phyloP scores from a whole-genome alignment of 2,329 filamentous ascomycete species.

The Aspergillus amoenus region DNA sequence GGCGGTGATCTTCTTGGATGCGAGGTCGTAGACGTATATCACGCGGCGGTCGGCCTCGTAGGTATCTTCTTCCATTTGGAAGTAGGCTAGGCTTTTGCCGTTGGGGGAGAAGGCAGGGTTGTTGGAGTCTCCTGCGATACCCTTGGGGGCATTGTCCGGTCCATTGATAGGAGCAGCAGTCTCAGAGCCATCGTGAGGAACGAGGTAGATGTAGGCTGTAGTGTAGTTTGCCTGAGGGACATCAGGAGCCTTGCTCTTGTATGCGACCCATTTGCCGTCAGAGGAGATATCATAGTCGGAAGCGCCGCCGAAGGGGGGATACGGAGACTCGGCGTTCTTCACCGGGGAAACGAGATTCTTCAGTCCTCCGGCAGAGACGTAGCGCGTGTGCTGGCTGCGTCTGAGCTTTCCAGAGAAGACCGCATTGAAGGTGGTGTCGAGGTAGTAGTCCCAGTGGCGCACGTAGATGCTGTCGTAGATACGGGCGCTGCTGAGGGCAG shows the following conservation, averaged over 20 bases:
- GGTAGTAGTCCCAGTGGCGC: slow-evolving; percentile 80
- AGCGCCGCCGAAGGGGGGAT: slow-evolving; percentile 69
- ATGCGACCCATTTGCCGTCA: slow-evolving; percentile 41
- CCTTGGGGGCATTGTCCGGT: slow-evolving; percentile 43
- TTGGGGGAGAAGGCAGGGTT: slow-evolving; percentile 72
- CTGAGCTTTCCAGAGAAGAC: slow-evolving; percentile 70
- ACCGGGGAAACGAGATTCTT: slow-evolving; percentile 41
- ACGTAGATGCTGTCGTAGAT: slow-evolving; percentile 75
- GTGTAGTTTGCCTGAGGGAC: slow-evolving; percentile 60
- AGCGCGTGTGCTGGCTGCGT: slow-evolving; percentile 24
- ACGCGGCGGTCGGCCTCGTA: slow-evolving; percentile 76
- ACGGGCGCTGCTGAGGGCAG: slow-evolving; percentile 63
- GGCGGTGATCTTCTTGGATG: slow-evolving; percentile 30
- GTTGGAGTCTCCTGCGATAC: slow-evolving; percentile 58
- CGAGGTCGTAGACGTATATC: slow-evolving; percentile 43
- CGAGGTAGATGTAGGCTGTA: slow-evolving; percentile 77
- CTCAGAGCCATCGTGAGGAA: slow-evolving; percentile 62
- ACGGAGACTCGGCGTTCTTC: slow-evolving; percentile 46
- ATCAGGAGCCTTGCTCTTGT: slow-evolving; percentile 45
- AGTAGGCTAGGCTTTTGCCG: slow-evolving; percentile 70
- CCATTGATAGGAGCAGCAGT: slow-evolving; percentile 49
- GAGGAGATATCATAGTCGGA: slow-evolving; percentile 71
- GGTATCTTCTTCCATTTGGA: slow-evolving; percentile 71
- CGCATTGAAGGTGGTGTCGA: slow-evolving; percentile 66
- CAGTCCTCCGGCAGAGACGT: slow-evolving; percentile 56